These are phyloP conservation scores for Hippophae gyantsensis DNA, from an alignment of 306 rosid species.

Conservation along the genomic window DNA sequence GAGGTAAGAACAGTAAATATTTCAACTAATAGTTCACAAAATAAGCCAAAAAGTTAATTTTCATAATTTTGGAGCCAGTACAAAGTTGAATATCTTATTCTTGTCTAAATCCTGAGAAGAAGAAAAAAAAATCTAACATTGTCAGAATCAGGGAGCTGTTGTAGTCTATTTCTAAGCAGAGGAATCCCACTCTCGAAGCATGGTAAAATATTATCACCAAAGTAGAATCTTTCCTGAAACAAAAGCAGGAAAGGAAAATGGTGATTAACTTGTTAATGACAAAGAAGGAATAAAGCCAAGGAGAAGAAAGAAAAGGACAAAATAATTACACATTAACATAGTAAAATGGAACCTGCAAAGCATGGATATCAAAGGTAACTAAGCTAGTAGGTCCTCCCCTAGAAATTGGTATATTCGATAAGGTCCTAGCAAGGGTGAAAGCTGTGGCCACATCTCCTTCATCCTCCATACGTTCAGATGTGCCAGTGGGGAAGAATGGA, in stretches of 20 bases:
- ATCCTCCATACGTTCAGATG: conserved; percentile 95
- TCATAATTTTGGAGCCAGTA: neutral
- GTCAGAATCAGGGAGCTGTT: conserved; percentile 87
- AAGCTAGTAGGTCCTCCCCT: conserved; percentile 97
- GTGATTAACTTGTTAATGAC: conserved; percentile 7
- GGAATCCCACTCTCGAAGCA: conserved; percentile 99
- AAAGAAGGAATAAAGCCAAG: conserved; percentile 2
- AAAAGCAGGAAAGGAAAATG: conserved; percentile 12
- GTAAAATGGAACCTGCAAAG: conserved; percentile 66
- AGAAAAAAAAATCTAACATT: conserved; percentile 39
- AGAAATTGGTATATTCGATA: conserved; percentile 88
- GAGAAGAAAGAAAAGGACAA: neutral
- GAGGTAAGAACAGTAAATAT: no score
- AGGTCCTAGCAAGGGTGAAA: conserved; percentile 83
- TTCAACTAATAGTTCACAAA: no score
- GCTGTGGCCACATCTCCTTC: conserved; percentile 99
- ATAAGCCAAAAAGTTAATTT: neutral
- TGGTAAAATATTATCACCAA: conserved; percentile 90
- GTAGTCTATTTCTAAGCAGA: conserved; percentile 76
- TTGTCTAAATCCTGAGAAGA: neutral
- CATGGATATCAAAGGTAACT: conserved; percentile 94
- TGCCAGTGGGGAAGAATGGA: conserved; percentile 95
- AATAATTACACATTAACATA: neutral
- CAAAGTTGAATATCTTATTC: neutral
- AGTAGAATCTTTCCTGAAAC: conserved; percentile 86